These are phyloP conservation scores for Aspergillus arachidicola DNA, from an alignment of 2,329 filamentous ascomycete genomes.

Conservation along the genomic window DNA sequence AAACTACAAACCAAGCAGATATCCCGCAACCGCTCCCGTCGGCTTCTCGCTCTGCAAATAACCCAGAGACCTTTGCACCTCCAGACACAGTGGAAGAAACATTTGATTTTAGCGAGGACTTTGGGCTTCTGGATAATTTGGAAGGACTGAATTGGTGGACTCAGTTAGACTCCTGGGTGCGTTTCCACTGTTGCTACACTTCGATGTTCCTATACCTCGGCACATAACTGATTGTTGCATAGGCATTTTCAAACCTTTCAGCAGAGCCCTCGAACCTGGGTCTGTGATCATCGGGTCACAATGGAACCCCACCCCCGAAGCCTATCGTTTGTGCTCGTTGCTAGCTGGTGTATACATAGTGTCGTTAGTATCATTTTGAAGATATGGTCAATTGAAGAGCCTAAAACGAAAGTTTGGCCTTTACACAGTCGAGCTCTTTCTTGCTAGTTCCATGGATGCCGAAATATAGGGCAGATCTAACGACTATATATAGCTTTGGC, in stretches of 20 bases:
- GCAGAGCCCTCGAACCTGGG: conserved; percentile 29
- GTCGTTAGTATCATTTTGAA: no score
- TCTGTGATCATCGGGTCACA: not conserved
- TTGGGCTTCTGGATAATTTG: conserved; percentile 35
- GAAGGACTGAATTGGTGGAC: conserved; percentile 44
- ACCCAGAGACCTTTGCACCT: conserved; percentile 24
- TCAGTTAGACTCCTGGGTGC: conserved; percentile 43
- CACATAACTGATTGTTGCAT: conserved; percentile 11
- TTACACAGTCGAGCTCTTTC: no score
- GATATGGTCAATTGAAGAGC: no score
- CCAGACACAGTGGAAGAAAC: conserved; percentile 19
- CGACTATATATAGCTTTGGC: no score
- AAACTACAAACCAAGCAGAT: not conserved
- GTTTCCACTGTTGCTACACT: conserved; percentile 7
- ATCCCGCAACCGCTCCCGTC: conserved; percentile 14
- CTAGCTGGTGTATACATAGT: not conserved
- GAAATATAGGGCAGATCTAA: no score
- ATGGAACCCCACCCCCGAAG: no score
- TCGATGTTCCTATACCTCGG: not conserved
- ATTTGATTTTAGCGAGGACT: conserved; percentile 27
- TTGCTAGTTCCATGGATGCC: no score
- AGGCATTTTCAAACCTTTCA: conserved; percentile 39
- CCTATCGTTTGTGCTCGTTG: no score
- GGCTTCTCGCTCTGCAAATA: conserved; percentile 18
- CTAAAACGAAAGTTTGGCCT: no score